A percentile compares a stretch with the other conserved stretches of the same genome.
Evolutionary conservation across 495 filamentous ascomycete species (phyloP).

Genomic region (Aspergillus coremiiformis): DNA sequence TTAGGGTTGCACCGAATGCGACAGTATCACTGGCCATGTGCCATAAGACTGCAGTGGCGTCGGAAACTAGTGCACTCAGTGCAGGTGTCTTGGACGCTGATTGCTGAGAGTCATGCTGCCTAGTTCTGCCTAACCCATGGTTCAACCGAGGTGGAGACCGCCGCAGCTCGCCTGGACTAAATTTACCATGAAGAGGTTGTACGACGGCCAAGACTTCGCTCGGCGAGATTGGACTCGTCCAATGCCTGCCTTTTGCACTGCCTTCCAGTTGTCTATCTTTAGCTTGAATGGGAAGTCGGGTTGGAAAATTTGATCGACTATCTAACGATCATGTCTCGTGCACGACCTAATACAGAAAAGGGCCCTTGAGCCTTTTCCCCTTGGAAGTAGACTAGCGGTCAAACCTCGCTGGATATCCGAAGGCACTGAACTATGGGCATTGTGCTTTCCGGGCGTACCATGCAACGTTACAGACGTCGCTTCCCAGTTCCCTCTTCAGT

Average conservation of each 20-base stretch:
- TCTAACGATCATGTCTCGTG: not conserved
- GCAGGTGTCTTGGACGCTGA: constrained; percentile 2
- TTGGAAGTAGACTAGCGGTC: not conserved
- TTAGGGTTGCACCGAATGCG: not conserved
- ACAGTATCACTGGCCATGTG: not conserved
- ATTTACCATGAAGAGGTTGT: constrained; percentile 1
- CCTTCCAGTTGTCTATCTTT: not conserved
- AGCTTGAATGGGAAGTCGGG: not conserved
- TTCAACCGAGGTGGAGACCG: constrained; percentile 1
- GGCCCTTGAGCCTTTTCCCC: not conserved
- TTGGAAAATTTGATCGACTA: not conserved
- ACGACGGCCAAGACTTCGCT: not conserved
- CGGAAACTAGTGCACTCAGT: constrained; percentile 2
- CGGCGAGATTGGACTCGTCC: not conserved
- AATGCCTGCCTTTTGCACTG: not conserved
- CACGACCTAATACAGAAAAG: not conserved
- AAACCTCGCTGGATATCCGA: not conserved
- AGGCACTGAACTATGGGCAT: not conserved
- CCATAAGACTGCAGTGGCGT: constrained; percentile 1
- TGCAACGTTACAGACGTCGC: not conserved
- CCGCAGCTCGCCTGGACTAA: not conserved
- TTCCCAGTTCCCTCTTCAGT: not conserved
- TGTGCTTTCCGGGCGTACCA: not conserved
- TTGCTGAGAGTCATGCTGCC: not conserved
- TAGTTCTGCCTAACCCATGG: not conserved